Conservation (phyloP, 768 basidiomycete genomes). For the Mycena crocata region DNA sequence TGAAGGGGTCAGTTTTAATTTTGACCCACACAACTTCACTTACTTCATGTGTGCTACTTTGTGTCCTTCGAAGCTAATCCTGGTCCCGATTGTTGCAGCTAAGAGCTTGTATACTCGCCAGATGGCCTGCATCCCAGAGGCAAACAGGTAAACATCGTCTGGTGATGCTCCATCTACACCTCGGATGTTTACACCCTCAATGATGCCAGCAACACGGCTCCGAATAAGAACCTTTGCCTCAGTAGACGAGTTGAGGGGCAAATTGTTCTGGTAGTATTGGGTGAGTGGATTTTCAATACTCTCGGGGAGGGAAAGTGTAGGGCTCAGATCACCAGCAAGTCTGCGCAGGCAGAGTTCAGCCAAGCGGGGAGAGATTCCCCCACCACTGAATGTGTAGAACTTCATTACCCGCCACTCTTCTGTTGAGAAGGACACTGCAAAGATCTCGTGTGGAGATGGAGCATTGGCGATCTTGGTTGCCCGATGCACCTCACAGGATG, state of each 20-base stretch:
- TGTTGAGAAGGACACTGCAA: constrained; percentile 25
- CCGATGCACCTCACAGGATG: constrained; percentile 19
- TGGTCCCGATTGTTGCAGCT: constrained; percentile 41
- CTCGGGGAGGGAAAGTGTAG: constrained; percentile 56
- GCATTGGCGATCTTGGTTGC: constrained; percentile 14
- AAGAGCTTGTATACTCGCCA: constrained; percentile 59
- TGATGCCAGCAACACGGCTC: constrained; percentile 14
- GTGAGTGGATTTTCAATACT: constrained; percentile 51
- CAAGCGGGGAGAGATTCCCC: constrained; percentile 59
- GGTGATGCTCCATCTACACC: constrained; percentile 49
- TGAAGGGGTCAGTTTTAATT: not conserved
- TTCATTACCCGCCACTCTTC: not conserved
- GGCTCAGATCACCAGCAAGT: constrained; percentile 54
- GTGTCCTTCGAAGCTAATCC: constrained; percentile 56
- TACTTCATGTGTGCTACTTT: constrained; percentile 50
- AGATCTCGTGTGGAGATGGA: constrained; percentile 18
- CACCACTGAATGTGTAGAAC: constrained; percentile 66
- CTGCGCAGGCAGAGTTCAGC: constrained; percentile 59
- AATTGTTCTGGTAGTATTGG: constrained; percentile 43
- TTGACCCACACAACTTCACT: not conserved
- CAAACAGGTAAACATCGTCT: constrained; percentile 63
- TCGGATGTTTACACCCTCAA: constrained; percentile 32
- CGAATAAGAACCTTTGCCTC: constrained; percentile 27
- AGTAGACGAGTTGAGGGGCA: constrained; percentile 11
- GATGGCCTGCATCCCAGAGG: constrained; percentile 66